Base-by-base conservation (phyloP, 352 stramenopile species). In the Phytophthora fragariae region DNA sequence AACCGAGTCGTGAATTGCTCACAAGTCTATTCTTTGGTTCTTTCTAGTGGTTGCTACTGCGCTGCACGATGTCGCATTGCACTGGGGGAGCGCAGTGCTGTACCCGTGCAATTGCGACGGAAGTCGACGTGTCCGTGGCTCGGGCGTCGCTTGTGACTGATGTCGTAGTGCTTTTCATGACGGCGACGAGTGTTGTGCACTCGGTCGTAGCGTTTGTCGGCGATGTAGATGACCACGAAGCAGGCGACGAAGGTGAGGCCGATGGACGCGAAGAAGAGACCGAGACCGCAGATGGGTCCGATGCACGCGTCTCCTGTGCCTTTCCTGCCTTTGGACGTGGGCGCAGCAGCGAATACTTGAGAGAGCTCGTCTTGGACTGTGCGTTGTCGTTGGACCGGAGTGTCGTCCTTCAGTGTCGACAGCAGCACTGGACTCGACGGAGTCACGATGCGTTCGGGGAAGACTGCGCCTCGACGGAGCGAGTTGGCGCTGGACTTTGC, bases 231-330 rank as follows among this genome's bases (percentile, higher is more conserved):
- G 5, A 86, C 77, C 2, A 79, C 52, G 49, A 77, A 65, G 57
- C 79, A 86, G 12, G 78, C 65, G 19, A 57, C 39, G 50, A 86
- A 81, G 0, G 76, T 86, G 57, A 86, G 46, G 19, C 54, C 63
- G 31, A 83, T 60, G 0, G 78, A 80, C 12, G 77, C 65, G 65
- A 86, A 84, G 65, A 84, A 84, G 62, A 86, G 71, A 6, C 69
- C 68, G 12, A 86, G 64, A 3, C 79, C 74, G 41, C 76, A 86
- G 9, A 86, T 39, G 0, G 74, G 62, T 21, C 71, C 77, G 44
- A 86, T 79, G 31, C 79, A 86, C 17, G 73, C 62, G 52, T 80
- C 73, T 8, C 73, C 68, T 1, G 62, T 70, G n/a, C 68, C 73
- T 19, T 73, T 73, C 61, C 73, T 73, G 33, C 72, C 72, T 35